Evolutionary conservation across 2,329 filamentous ascomycete genomes (phyloP), one percentile per base, ranked within the genome.

Genomic region (Cryphonectria naterciae): DNA sequence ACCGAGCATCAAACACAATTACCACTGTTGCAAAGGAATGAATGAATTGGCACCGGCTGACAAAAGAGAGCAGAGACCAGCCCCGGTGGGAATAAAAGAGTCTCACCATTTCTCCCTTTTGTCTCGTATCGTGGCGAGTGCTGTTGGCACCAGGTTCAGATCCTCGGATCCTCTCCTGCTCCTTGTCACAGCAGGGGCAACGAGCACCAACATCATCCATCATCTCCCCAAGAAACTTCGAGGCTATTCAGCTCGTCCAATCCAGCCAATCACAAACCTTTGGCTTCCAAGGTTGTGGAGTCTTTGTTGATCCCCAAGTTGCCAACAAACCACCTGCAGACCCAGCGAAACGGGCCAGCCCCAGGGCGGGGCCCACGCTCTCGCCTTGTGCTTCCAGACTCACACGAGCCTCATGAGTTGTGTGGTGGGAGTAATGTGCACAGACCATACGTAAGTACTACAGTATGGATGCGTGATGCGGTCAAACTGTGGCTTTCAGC

Each of bases 161-260:
- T 56, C 52, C 52, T 56, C n/a, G 49, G 52, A 56, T 56, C 52
- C 52, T 56, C 52, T 56, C 11, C 25, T 56, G n/a, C 52, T 56
- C 52, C 52, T 56, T 56, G 52, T 56, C n/a, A 28, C 13, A 28
- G 52, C 52, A 56, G 52, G 52, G 52, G 52, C 49, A 56, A 15
- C 25, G 25, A 56, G 52, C 8, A 32, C 52, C 52, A 56, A 56
- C 52, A 56, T 56, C 52, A 56, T 56, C 52, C 52, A 56, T 28
- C 19, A 56, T 56, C 25, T 22, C 52, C 11, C 2, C 15, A n/a
- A 56, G 52, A 28, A 25, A 56, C 25, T 15, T 56, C 52, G 25
- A 56, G 25, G 52, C 52, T 56, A 56, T 56, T 56, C 52, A 56
- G 52, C 25, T 10, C 2, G 6, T 32, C n/a, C 1, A 17, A 17